Base-by-base conservation (phyloP, 805 yeast species). In the Candida coleopterorum region DNA sequence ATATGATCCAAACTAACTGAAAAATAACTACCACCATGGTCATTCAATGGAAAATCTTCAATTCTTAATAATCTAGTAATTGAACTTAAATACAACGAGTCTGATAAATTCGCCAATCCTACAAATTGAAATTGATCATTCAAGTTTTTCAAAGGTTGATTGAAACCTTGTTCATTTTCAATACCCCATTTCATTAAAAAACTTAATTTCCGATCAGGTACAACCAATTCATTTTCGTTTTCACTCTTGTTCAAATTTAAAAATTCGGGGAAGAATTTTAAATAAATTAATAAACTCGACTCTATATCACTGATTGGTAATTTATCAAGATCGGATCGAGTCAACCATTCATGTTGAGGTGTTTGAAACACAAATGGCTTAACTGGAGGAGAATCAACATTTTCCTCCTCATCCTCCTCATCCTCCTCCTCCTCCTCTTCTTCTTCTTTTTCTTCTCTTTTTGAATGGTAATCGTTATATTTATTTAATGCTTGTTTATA, bases 1-100 rank as follows among this genome's bases (percentile, higher is more conserved):
- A 78, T 58, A 50, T 82, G 88, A 45, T 81, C 88, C 43, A 82
- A 55, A 16, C 84, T 76, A 3, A 78, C 80, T 11, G 78, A 72
- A 43, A 75, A 70, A 25, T 65, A 68, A 33, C 55, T 58, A 11
- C 48, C 45, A 16, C 41, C 31, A 21, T 37, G 33, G 11, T 52
- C 44, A 14, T 37, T 34, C 29, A 48, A 37, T 39, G 55, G 51
- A 14, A 52, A 45, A 22, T 38, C 70, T 24, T 25, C 31, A 20
- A 74, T 35, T 4, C 65, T 53, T 37, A 77, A 70, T 36, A 74
- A 58, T 40, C 81, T 68, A 45, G 74, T 75, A 23, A 77, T 59
- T 2, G 79, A 56, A 10, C 74, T 64, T 33, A 81, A 53, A 39
- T 75, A 69, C 39, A 74, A 68, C 10, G 79, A 68, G 49, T 81